phyloP scores from a whole-genome alignment of 75 land plant species.

The Isoetes taiwanensis region DNA sequence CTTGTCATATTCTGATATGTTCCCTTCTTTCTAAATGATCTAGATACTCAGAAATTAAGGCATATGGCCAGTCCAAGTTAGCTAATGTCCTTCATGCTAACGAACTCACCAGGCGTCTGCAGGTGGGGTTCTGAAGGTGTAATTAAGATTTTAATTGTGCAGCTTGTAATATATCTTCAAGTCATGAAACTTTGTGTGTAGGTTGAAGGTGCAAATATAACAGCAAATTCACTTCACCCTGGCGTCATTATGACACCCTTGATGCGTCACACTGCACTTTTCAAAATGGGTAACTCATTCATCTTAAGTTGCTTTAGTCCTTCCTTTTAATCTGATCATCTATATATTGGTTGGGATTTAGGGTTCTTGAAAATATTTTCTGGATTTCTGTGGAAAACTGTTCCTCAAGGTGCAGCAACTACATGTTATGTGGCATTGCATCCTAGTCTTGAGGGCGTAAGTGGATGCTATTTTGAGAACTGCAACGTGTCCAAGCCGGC shows the following conservation, averaged over 20 bases:
- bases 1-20: background rate
- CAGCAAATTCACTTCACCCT: conserved; percentile 49
- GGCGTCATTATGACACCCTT: conserved; percentile 49
- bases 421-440: conserved; percentile 59
- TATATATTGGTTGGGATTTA: too few species aligned
- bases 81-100: conserved; percentile 74
- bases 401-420: conserved; percentile 64
- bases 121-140: conserved; percentile 43
- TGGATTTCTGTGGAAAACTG: too few species aligned
- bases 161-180: too few species aligned
- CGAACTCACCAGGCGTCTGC: conserved; percentile 43
- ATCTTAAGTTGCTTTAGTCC: too few species aligned
- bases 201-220: conserved; percentile 44
- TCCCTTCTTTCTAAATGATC: background rate
- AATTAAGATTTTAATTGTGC: too few species aligned
- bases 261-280: too few species aligned
- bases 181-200: too few species aligned
- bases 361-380: too few species aligned
- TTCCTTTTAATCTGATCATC: too few species aligned
- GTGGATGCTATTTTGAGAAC: conserved; percentile 46
- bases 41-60: conserved; percentile 42
- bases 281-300: too few species aligned
- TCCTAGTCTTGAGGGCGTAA: conserved; percentile 47
- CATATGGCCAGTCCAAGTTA: conserved; percentile 74
- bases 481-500: conserved; percentile 23